Percentiles rank a stretch among this genome's conserved stretches.
Conservation (phyloP, 139 green algal species). For the Edaphochlamys debaryana region DNA sequence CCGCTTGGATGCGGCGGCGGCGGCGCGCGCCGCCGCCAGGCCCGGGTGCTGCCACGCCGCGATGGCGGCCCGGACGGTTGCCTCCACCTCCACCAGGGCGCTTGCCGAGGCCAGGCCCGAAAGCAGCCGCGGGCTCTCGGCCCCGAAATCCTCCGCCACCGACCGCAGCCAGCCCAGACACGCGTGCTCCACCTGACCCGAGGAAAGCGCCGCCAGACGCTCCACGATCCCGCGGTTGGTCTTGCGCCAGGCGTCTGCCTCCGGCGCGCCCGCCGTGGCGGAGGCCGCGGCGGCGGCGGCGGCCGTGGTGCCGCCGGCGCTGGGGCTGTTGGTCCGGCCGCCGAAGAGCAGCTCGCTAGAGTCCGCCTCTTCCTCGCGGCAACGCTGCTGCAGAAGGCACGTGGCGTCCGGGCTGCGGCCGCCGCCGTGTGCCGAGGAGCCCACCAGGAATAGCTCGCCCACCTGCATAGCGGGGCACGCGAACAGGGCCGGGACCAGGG, state of each 20-base stretch:
- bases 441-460: constrained; percentile 77
- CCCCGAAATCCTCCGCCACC: constrained; percentile 53
- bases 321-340: not conserved
- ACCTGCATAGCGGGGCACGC: no score
- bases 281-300: not conserved
- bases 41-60: constrained; percentile 38
- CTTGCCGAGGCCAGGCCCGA: constrained; percentile 38
- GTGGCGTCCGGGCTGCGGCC: constrained; percentile 40
- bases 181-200: constrained; percentile 54
- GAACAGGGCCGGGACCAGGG: no score
- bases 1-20: not conserved
- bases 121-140: constrained; percentile 63
- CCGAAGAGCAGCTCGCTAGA: constrained; percentile 71
- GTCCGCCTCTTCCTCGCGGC: constrained; percentile 60
- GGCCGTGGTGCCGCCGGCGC: not conserved
- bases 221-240: constrained; percentile 25
- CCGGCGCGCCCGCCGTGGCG: not conserved
- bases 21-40: not conserved
- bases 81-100: constrained; percentile 65
- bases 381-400: constrained; percentile 58
- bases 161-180: constrained; percentile 72
- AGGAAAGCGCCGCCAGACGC: constrained; percentile 56
- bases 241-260: constrained; percentile 53
- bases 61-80: constrained; percentile 61
- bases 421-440: not conserved